Evolutionary conservation across 208 protist genomes (phyloP), one percentile per base, ranked within the genome.

Genomic region (Crithidia thermophila): DNA sequence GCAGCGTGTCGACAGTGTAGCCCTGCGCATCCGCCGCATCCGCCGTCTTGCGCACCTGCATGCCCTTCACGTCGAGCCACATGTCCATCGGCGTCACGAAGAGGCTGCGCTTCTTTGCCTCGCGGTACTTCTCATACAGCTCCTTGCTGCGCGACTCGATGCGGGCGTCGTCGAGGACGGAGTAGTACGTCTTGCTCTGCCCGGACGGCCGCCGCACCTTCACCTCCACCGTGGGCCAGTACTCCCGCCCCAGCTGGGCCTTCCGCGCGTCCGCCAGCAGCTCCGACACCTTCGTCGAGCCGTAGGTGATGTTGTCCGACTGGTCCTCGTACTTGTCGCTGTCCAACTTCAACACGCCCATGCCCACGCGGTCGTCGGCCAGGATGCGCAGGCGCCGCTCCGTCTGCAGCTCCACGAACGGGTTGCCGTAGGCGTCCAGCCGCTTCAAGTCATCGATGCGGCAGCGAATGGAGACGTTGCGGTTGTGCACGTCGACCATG

Each of bases 321-420:
- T 93, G 85, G 67, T 96, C 88, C 72, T 96, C 91, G 67, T 93
- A 96, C 71, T 91, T 93, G 79, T 96, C 88, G 47, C 81, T 85
- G 71, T 96, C 91, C 4, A 96, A 67, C 77, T 94, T 96, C 46
- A 96, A 57, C 34, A 96, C 88, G 21, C 85, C 85, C 82, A 91
- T 87, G 45, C 88, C 91, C 21, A 96, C 91, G 23, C 87, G 84
- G n/a, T 92, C 72, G 30, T 81, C 77, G 18, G 79, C 79, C 11
- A 96, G 27, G 42, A 96, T 92, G 59, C 91, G 88, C 13, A 96
- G 74, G 28, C 91, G 88, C 23, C 91, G 84, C 58, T 94, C 87
- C 27, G 87, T 86, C 55, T 96, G 91, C 63, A 93, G 58, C 47
- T 94, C 88, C 33, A 93, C 75, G 67, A 96, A 93, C 30, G 88